phyloP scores from a whole-genome alignment of 345 rosid genomes.

The Brassica juncea region DNA sequence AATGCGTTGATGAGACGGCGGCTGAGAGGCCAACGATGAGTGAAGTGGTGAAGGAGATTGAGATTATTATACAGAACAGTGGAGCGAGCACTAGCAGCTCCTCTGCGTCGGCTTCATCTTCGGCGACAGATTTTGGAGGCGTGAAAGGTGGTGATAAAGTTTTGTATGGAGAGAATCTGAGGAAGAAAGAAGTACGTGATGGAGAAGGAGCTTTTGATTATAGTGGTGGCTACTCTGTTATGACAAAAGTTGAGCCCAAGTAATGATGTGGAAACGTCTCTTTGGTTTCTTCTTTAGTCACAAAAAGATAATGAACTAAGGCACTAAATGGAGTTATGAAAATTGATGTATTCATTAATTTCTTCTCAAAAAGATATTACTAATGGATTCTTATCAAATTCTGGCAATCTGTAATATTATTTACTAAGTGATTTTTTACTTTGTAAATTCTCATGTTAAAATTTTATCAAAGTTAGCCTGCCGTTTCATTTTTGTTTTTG shows the following conservation, averaged over 20 bases:
- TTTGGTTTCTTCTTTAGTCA: neutral
- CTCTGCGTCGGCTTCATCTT: slow-evolving; percentile 76
- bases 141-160: slow-evolving; percentile 46
- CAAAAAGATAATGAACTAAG: neutral
- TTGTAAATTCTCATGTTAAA: too few relatives aligned
- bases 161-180: slow-evolving; percentile 50
- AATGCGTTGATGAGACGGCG: slow-evolving; percentile 87
- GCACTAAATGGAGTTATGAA: neutral
- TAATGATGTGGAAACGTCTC: slow-evolving; percentile 26
- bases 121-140: slow-evolving; percentile 68
- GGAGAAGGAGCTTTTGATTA: slow-evolving; percentile 55
- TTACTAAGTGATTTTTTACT: too few relatives aligned
- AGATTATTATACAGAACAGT: slow-evolving; percentile 67
- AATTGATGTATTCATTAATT: neutral
- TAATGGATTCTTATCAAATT: neutral
- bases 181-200: slow-evolving; percentile 45
- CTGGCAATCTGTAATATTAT: neutral
- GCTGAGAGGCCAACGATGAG: slow-evolving; percentile 86
- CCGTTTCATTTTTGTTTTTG: too few relatives aligned
- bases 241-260: slow-evolving; percentile 70
- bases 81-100: slow-evolving; percentile 74
- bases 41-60: slow-evolving; percentile 75
- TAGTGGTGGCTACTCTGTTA: slow-evolving; percentile 65
- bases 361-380: neutral
- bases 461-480: too few relatives aligned